Conservation (phyloP, 2,329 filamentous ascomycete genomes). For the Diaporthe longicolla region DNA sequence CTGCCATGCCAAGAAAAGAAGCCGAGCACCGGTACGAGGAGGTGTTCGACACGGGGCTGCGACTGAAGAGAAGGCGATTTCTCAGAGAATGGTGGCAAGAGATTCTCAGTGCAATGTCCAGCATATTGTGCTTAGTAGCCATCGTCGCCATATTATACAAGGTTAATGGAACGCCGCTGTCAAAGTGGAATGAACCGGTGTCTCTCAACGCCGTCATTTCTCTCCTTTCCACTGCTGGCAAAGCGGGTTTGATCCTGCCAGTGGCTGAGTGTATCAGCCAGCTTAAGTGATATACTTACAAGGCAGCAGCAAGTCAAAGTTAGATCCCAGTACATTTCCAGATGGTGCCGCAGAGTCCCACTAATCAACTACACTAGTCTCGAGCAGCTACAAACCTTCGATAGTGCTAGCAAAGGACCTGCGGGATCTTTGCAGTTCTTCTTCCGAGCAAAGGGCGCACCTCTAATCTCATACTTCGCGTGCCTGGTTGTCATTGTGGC, state of each 20-base stretch:
- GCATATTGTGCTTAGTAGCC: not conserved
- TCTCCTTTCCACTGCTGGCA: not conserved
- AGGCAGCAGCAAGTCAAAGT: not conserved
- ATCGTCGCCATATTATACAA: not conserved
- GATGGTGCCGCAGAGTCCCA: too few relatives aligned
- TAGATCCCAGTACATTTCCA: not conserved
- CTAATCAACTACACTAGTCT: not conserved
- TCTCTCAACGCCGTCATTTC: conserved; percentile 2
- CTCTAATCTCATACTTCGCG: not conserved
- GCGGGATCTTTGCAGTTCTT: not conserved
- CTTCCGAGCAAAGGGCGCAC: not conserved
- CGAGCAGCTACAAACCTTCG: conserved; percentile 9
- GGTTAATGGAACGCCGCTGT: not conserved
- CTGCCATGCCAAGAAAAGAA: not conserved
- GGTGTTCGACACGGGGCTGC: not conserved
- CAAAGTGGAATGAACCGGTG: not conserved
- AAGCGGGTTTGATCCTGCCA: conserved; percentile 8
- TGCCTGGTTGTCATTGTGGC: conserved; percentile 4
- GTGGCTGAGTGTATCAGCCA: conserved; percentile 18
- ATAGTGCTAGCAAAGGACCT: not conserved
- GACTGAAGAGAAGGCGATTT: conserved; percentile 8
- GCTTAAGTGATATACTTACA: conserved; percentile 1
- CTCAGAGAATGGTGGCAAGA: conserved; percentile 18
- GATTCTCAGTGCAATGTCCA: conserved; percentile 1
- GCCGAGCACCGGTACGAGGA: not conserved